Evolutionary conservation across 2,329 filamentous ascomycete species (phyloP).

Genomic region (Pseudopyricularia cyperi): DNA sequence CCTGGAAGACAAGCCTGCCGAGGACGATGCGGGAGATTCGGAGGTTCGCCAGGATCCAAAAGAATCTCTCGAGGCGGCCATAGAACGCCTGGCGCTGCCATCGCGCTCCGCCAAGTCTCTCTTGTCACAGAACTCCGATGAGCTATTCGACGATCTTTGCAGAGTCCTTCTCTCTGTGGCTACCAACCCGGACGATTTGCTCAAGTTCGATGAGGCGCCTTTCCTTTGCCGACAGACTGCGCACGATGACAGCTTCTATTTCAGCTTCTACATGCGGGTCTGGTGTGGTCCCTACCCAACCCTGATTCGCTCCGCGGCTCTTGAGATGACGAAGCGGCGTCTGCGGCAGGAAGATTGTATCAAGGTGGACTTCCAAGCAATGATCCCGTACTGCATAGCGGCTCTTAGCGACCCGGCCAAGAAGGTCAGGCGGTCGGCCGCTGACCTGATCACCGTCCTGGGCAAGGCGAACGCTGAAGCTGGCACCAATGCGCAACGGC

Average conservation of each 20-base stretch:
- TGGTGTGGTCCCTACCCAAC: conserved; percentile 62
- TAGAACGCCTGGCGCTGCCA: conserved; percentile 23
- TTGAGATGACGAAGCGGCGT: conserved; percentile 48
- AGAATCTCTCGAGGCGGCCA: conserved; percentile 21
- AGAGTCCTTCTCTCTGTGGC: conserved; percentile 44
- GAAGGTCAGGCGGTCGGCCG: conserved; percentile 63
- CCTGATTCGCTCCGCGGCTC: conserved; percentile 53
- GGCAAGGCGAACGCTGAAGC: conserved; percentile 29
- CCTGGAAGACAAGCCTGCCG: conserved; percentile 28
- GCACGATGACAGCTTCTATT: conserved; percentile 49
- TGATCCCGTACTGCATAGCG: conserved; percentile 70
- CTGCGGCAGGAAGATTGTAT: conserved; percentile 36
- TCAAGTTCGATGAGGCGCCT: conserved; percentile 39
- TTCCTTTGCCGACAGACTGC: conserved; percentile 41
- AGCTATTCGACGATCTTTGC: conserved; percentile 45
- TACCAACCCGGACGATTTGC: conserved; percentile 27
- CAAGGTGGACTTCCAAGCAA: conserved; percentile 56
- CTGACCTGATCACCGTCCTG: conserved; percentile 49
- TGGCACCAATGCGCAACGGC: conserved; percentile 26
- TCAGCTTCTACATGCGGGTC: conserved; percentile 63
- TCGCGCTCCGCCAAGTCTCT: conserved; percentile 28
- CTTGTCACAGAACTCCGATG: conserved; percentile 33
- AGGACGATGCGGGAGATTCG: conserved; percentile 26
- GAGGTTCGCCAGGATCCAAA: conserved; percentile 15
- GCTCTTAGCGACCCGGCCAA: conserved; percentile 65